Evolutionary conservation across 441 rosid species (phyloP), one percentile per base, ranked within the genome.

Genomic region (Pelargonium australe): DNA sequence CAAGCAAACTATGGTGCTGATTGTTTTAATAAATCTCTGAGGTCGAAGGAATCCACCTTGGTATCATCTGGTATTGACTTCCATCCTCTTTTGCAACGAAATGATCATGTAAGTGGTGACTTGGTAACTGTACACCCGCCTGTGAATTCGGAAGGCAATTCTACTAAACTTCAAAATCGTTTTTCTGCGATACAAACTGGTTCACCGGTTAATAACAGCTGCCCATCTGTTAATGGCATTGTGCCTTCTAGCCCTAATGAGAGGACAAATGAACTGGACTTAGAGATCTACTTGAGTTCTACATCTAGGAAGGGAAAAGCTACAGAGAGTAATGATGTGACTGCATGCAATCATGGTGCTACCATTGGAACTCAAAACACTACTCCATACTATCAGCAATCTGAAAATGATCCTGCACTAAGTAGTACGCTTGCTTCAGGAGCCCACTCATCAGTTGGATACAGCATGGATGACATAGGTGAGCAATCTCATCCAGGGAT

Each of bases 21-120:
- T 70, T 63, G 77, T 75, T 71, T 68, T 72, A 78, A 73, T n/a
- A 79, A 71, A 75, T 81, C 82, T 68, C 28, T 75, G 16, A 82
- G 79, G 85, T 69, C 77, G 44, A 77, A 75, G 72, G 89, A 85
- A 68, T 76, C 82, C 31, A 69, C 78, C 69, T 76, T 85, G 64
- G 79, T 72, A 47, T 73, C 78, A 64, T 75, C 76, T 58, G 86
- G 85, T 73, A 83, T 87, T 63, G 90, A 90, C 73, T 90, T 95
- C 81, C 99, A 95, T 73, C 97, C 99, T 2, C 96, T 91, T 65
- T 79, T 95, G 79, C 89, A 86, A 77, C 87, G 87, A 81, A 73
- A 77, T 4, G 87, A 85, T 68, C 82, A 75, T 73, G 83, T 70
- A 63, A 85, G 75, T 19, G 68, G 60, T 49, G 79, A 78, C 70